phyloP scores from a whole-genome alignment of 2,329 filamentous ascomycete genomes.

The Trematosphaeria pertusa region DNA sequence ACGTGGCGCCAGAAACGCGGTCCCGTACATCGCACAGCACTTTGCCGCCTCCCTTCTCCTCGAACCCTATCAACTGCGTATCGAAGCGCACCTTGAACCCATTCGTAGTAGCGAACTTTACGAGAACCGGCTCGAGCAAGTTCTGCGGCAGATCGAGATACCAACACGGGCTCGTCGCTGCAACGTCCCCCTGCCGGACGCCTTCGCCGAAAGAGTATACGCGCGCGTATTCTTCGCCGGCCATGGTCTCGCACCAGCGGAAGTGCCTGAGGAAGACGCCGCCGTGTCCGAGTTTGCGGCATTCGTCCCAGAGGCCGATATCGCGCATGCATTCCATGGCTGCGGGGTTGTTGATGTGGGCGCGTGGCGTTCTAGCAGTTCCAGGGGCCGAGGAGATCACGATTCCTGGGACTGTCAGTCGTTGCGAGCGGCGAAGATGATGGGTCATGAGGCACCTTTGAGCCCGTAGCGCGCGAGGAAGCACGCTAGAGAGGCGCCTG shows the following conservation, averaged over 20 bases:
- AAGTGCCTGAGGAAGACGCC: constrained; percentile 50
- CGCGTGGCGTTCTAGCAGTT: constrained; percentile 64
- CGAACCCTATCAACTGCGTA: constrained; percentile 42
- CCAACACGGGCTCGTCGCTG: constrained; percentile 50
- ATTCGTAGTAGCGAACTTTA: constrained; percentile 44
- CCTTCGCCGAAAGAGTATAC: constrained; percentile 54
- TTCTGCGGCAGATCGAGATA: constrained; percentile 54
- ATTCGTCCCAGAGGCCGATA: constrained; percentile 52
- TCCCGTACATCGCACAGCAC: constrained; percentile 36
- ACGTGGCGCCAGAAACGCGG: constrained; percentile 45
- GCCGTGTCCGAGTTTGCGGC: constrained; percentile 38
- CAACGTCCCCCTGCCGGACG: constrained; percentile 49
- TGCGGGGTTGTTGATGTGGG: constrained; percentile 67
- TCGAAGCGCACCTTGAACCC: constrained; percentile 52
- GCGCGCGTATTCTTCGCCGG: constrained; percentile 53
- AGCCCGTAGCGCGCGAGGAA: constrained; percentile 60
- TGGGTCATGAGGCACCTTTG: no score
- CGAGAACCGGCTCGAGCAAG: constrained; percentile 52
- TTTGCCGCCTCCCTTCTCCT: constrained; percentile 30
- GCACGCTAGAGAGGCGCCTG: constrained; percentile 62
- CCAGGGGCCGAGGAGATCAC: constrained; percentile 59
- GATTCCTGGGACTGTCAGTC: constrained; percentile 29
- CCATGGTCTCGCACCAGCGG: constrained; percentile 54
- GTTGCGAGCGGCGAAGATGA: no score
- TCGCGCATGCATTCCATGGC: constrained; percentile 58